Conservation (phyloP, 2,329 filamentous ascomycete species). For the Laburnicola sp. region DNA sequence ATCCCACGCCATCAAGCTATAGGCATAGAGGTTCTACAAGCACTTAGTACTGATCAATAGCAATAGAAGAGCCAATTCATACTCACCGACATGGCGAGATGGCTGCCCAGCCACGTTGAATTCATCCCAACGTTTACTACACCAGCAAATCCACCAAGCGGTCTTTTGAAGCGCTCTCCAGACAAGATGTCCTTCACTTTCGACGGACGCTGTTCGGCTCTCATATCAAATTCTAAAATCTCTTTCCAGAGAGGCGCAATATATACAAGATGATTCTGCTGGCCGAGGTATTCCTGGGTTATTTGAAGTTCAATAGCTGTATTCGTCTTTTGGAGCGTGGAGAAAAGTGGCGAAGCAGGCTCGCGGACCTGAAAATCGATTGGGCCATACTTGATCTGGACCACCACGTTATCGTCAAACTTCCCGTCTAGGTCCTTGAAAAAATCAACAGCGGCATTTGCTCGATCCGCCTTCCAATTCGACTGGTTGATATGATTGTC, state of each 20-base stretch:
- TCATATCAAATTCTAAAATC: constrained; percentile 68
- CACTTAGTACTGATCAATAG: constrained; percentile 2
- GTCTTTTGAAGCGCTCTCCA: constrained; percentile 61
- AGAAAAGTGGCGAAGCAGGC: constrained; percentile 67
- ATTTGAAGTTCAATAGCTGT: constrained; percentile 67
- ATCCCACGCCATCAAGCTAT: constrained; percentile 68
- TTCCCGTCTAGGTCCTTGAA: constrained; percentile 66
- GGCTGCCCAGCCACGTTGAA: constrained; percentile 68
- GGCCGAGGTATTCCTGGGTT: constrained; percentile 70
- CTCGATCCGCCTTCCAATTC: constrained; percentile 68
- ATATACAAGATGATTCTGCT: constrained; percentile 71
- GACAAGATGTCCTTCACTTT: constrained; percentile 63
- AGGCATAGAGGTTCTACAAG: constrained; percentile 68
- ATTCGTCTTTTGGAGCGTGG: constrained; percentile 52
- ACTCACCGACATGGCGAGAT: constrained; percentile 61
- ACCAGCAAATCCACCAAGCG: constrained; percentile 64
- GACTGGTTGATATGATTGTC: constrained; percentile 59
- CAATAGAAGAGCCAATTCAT: neutral
- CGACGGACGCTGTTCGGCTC: constrained; percentile 60
- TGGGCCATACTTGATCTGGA: constrained; percentile 74
- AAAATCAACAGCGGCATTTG: constrained; percentile 69
- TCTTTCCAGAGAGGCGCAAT: constrained; percentile 69
- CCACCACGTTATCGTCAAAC: constrained; percentile 70
- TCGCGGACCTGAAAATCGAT: constrained; percentile 76
- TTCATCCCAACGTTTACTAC: constrained; percentile 70